Conservation (phyloP, 2,329 filamentous ascomycete species). For the Lithohypha guttulata region DNA sequence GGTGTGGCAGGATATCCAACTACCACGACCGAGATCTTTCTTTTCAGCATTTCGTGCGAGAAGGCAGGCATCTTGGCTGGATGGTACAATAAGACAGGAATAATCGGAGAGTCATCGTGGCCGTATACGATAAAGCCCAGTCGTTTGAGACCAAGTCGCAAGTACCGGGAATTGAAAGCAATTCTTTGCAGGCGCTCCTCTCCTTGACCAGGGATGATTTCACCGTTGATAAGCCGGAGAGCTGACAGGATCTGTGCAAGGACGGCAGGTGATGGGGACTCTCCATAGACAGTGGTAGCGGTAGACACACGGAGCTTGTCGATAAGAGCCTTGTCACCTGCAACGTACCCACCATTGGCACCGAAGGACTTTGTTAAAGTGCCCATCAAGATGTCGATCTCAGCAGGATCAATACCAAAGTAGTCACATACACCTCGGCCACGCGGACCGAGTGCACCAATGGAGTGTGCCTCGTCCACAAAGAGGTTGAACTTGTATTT, state of each 20-base stretch:
- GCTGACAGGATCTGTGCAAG: slow-evolving; percentile 83
- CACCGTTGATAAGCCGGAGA: slow-evolving; percentile 78
- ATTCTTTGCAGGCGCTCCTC: slow-evolving; percentile 91
- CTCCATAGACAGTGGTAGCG: slow-evolving; percentile 74
- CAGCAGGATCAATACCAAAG: slow-evolving; percentile 76
- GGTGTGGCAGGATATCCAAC: slow-evolving; percentile 96
- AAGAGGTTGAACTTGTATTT: slow-evolving; percentile 97
- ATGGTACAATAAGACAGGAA: slow-evolving; percentile 89
- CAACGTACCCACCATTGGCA: slow-evolving; percentile 92
- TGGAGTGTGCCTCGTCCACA: slow-evolving; percentile 90
- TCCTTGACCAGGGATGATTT: slow-evolving; percentile 78
- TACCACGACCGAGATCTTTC: slow-evolving; percentile 94
- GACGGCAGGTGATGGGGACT: slow-evolving; percentile 77
- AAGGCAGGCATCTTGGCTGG: slow-evolving; percentile 99
- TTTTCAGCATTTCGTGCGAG: slow-evolving; percentile 94
- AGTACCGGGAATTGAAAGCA: slow-evolving; percentile 95
- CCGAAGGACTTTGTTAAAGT: slow-evolving; percentile 97
- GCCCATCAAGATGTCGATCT: slow-evolving; percentile 95
- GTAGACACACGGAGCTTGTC: slow-evolving; percentile 83
- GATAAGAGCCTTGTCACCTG: slow-evolving; percentile 79
- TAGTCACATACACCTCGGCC: slow-evolving; percentile 96
- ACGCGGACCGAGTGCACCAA: slow-evolving; percentile 78
- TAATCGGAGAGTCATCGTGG: slow-evolving; percentile 94
- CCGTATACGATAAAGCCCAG: slow-evolving; percentile 95
- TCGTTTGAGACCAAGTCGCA: slow-evolving; percentile 93